These are phyloP conservation scores for Sphaerostilbella broomeana DNA, from an alignment of 2,329 filamentous ascomycete genomes.

Conservation along the genomic window DNA sequence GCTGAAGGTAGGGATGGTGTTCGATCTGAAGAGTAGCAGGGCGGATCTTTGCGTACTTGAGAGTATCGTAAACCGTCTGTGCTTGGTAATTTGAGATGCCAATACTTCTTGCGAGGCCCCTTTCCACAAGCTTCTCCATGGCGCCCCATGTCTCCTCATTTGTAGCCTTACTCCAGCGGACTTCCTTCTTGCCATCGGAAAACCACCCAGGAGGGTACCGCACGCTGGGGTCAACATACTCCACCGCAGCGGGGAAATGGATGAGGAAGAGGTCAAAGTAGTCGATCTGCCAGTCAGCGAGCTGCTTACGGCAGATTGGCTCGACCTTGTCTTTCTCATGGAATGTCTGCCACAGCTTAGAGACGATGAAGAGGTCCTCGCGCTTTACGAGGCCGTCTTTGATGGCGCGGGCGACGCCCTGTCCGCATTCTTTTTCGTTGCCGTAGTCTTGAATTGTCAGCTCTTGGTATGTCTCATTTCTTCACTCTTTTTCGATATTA, in stretches of 20 bases:
- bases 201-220: conserved; percentile 77
- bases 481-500: too few species aligned
- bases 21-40: conserved; percentile 81
- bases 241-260: conserved; percentile 82
- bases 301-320: conserved; percentile 68
- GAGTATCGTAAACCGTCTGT: conserved; percentile 69
- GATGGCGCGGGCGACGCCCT: conserved; percentile 73
- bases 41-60: conserved; percentile 67
- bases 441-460: conserved; percentile 62
- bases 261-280: conserved; percentile 89
- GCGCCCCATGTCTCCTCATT: conserved; percentile 79
- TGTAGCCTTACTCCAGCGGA: conserved; percentile 59
- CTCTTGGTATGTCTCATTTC: too few species aligned
- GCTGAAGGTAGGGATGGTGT: conserved; percentile 83
- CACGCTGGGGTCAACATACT: conserved; percentile 73
- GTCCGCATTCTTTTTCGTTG: conserved; percentile 71
- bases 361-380: conserved; percentile 84
- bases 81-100: conserved; percentile 80
- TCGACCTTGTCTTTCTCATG: conserved; percentile 73
- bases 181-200: conserved; percentile 54
- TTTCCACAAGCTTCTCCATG: conserved; percentile 67
- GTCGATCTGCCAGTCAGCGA: conserved; percentile 75
- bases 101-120: conserved; percentile 64
- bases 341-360: conserved; percentile 91
- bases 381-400: conserved; percentile 75